Base-by-base conservation (phyloP, 768 basidiomycete species). In the Mycena galopus region DNA sequence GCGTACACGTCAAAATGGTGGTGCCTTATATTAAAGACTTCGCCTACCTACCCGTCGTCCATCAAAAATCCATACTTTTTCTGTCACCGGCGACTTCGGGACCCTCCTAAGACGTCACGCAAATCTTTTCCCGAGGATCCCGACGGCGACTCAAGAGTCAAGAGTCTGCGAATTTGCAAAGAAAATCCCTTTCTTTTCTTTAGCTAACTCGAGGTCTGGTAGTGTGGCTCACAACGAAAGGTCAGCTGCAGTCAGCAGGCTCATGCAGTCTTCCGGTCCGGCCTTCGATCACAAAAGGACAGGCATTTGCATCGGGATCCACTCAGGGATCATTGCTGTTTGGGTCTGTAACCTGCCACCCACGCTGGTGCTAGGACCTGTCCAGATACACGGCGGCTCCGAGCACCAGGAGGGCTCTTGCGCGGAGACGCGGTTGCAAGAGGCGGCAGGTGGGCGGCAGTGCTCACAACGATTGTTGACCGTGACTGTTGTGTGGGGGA, bases 61-160 rank as follows among this genome's bases (percentile, higher is more conserved):
- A 32, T 63, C 21, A 17, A 21, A 33, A 4, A 10, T 16, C 42
- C 5, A 42, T 9, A 25, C 27, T 30, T 37, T 33, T 64, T 57
- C 5, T 17, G 39, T 57, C 9, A 16, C 53, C 67, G 68, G 68
- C 21, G 51, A 47, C 29, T 9, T 63, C 68, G 68, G 68, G 50
- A 5, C 27, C 9, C 25, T 42, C 60, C 27, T 42, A 11, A 56
- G 29, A 29, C 53, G 57, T 12, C 23, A 59, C 57, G 57, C 35
- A 37, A 25, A 37, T 59, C 32, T 19, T 3, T 37, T 17, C 57
- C 23, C 19, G n/a, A 30, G 33, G n/a, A 57, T 59, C 35, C n/a
- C 21, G 23, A 7, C 39, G 39, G 17, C 39, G 12, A 10, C 39
- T 39, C 12, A 10, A 39, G 33, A 6, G 33, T 6, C 33, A 14